Evolutionary conservation across 768 basidiomycete species (phyloP).

Genomic region (Podaxis sp.): DNA sequence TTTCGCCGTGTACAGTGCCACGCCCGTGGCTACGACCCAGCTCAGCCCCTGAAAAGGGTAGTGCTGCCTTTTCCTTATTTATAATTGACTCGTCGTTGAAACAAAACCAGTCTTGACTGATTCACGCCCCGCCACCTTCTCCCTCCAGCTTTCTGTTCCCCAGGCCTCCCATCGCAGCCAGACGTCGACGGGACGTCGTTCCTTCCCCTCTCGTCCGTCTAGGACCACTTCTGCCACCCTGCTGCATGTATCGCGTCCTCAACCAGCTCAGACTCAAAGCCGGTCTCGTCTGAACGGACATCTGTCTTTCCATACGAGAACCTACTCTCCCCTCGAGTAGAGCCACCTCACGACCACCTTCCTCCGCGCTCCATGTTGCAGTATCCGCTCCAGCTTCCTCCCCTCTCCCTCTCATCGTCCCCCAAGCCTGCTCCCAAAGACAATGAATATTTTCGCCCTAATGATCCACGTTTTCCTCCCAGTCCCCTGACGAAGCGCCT

Average conservation of each 20-base stretch:
- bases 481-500: conserved; percentile 34
- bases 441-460: conserved; percentile 39
- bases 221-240: conserved; percentile 6
- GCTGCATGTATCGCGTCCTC: conserved; percentile 35
- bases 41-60: background rate
- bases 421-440: conserved; percentile 32
- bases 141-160: conserved; percentile 22
- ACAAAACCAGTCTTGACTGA: conserved; percentile 10
- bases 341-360: conserved; percentile 19
- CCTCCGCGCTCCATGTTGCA: conserved; percentile 55
- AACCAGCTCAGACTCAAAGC: conserved; percentile 47
- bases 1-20: background rate
- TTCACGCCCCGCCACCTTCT: conserved; percentile 10
- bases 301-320: conserved; percentile 22
- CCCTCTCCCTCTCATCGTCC: conserved; percentile 35
- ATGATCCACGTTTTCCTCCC: conserved; percentile 32
- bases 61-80: conserved; percentile 12
- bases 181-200: conserved; percentile 26
- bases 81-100: conserved; percentile 6
- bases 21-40: conserved; percentile 1
- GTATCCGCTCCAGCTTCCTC: conserved; percentile 45
- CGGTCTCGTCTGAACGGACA: conserved; percentile 53
- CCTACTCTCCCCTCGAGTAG: conserved; percentile 17
- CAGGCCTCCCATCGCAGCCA: conserved; percentile 18
- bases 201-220: conserved; percentile 17